Evolutionary conservation across 129 eudicot genomes (phyloP), one percentile per base, ranked within the genome.

Genomic region (Chrysanthemum makinoi): DNA sequence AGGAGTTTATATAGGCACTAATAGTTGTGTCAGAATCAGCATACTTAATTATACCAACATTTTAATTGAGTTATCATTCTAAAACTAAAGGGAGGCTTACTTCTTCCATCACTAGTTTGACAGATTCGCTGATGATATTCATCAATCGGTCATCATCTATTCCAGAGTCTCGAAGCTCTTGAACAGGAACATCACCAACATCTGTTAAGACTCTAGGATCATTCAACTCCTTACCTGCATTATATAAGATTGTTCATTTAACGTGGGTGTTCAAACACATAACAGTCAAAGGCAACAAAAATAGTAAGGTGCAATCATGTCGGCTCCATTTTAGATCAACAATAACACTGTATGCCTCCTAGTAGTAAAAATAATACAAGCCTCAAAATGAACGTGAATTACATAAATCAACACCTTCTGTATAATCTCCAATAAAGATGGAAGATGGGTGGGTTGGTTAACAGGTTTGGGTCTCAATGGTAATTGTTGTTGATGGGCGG

Each of bases 111-210:
- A 93, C 96, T 64, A 87, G 80, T 84, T 89, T 93, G 75, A 93
- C 98, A 64, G 98, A 93, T 77, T 93, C 95, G 52, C 84, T 83
- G 73, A 93, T 80, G 51, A 87, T 85, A 56, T 81, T 72, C 98
- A 89, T 93, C 79, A 93, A 73, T 75, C 88, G 89, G 75, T 89
- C 96, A 86, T 89, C 98, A 74, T 87, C 91, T 39, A 93, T 78
- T 33, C 95, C 96, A 83, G 96, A 87, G 66, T 87, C 98, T 80
- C 98, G 85, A 65, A 93, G 83, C 84, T 93, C 98, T 77, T 93
- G 96, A 61, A 93, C 83, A 54, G 96, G 96, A 69, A 93, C 90
- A 85, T 93, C 98, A 70, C 98, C 98, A 59, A 93, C 96, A 80
- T 93, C 98, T n/a, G 98, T 87, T 66, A 93, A 86, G 51, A 93